Base-by-base conservation (phyloP, 116 monocot genomes). In the Zostera marina region DNA sequence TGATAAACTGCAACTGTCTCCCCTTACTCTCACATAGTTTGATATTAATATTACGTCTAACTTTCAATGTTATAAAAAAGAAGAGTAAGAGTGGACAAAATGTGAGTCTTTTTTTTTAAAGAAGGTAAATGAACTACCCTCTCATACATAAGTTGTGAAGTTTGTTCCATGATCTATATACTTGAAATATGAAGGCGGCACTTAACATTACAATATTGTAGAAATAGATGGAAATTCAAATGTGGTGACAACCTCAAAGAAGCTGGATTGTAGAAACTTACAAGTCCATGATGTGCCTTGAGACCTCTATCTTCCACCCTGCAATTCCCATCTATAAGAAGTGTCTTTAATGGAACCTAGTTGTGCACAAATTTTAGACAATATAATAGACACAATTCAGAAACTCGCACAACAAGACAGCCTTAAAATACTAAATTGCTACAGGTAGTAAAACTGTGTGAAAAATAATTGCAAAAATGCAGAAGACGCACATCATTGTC, bases 221-320 rank as follows among this genome's bases (percentile, higher is more conserved):
- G 32, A 2, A 32, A 32, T 32, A 32, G 32, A 32, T 32, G 32
- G 2, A 2, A 1, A 32, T 32, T 32, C 20, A 7, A 20, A 49
- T 9, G 9, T 8, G 20, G 19, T 12, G n/a, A 14, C 8, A 49
- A 49, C 49, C 19, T 49, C 19, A 20, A 24, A 14, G n/a, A 56
- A 53, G 38, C 4, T 7, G 8, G 19, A 41, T 13, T 17, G 3
- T 20, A 5, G 43, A 24, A 63, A 70, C 88, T 73, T 66, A 94
- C 94, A 63, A 77, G 81, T 14, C 94, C 94, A 61, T 94, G 88
- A 55, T 94, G 85, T 45, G 75, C 82, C 54, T 94, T 94, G 22
- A 88, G 80, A 2, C 94, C 94, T 52, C 88, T 74, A 24, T 94
- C 94, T 65, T 94, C 94, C 41, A 94, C 94, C 60, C 94, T 75